These are phyloP conservation scores for Phyllosticta citribraziliensis DNA, from an alignment of 2,329 filamentous ascomycete genomes.

Conservation along the genomic window DNA sequence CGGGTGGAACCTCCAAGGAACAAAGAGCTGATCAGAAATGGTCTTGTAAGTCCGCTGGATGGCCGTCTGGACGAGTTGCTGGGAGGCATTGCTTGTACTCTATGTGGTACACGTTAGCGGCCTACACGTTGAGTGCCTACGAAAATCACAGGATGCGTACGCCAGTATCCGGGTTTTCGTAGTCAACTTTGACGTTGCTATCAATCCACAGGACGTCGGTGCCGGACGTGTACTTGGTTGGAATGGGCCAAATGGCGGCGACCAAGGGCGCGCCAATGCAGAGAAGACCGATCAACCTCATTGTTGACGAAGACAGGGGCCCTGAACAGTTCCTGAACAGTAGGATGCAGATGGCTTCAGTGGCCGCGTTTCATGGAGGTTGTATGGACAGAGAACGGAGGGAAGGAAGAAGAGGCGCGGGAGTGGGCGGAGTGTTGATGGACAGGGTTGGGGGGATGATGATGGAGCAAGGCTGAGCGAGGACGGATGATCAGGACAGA, in stretches of 20 bases:
- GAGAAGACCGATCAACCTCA: slow-evolving; percentile 17
- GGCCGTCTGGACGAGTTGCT: slow-evolving; percentile 38
- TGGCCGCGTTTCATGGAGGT: not conserved
- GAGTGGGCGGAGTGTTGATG: not conserved
- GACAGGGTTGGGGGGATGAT: too few species aligned
- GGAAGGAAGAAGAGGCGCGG: not conserved
- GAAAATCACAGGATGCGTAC: slow-evolving; percentile 13
- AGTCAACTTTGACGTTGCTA: slow-evolving; percentile 28
- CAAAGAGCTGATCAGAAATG: slow-evolving; percentile 59
- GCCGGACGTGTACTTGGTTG: slow-evolving; percentile 27
- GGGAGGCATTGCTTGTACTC: slow-evolving; percentile 3
- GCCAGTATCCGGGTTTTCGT: slow-evolving; percentile 24
- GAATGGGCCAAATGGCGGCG: slow-evolving; percentile 35
- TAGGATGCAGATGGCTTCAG: not conserved
- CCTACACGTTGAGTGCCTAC: not conserved
- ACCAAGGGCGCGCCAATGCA: slow-evolving; percentile 18
- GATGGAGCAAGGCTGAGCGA: not conserved
- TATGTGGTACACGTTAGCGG: slow-evolving; percentile 9
- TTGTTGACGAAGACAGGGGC: slow-evolving; percentile 9
- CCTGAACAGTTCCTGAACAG: not conserved
- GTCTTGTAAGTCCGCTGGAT: slow-evolving; percentile 47
- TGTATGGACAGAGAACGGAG: not conserved
- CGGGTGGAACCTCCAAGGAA: slow-evolving; percentile 69
- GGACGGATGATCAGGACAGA: not conserved
- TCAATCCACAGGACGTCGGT: slow-evolving; percentile 31